These are phyloP conservation scores for Vaccinium myrtillus DNA, from an alignment of 148 eudicot species.

Conservation along the genomic window DNA sequence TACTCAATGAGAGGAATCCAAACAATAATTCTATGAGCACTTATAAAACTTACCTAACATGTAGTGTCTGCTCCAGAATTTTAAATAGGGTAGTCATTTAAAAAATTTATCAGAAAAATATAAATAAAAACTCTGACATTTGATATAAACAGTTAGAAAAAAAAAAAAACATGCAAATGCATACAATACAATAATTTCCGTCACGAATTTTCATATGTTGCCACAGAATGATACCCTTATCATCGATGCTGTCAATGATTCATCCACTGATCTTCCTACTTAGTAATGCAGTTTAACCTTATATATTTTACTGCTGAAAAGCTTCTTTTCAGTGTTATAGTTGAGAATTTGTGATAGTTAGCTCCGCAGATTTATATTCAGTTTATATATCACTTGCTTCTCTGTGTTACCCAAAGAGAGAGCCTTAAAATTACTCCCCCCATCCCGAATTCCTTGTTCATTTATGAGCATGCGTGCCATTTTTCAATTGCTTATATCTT, in stretches of 20 bases:
- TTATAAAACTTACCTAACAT: conserved; percentile 48
- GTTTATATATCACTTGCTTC: background rate
- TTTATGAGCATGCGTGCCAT: no score
- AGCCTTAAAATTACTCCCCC: background rate
- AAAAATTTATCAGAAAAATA: background rate
- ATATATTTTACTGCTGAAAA: background rate
- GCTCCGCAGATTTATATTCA: background rate
- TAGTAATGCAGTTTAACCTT: background rate
- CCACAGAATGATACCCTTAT: background rate
- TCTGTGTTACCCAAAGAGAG: background rate
- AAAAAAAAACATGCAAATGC: background rate
- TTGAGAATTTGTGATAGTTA: background rate
- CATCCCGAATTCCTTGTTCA: no score
- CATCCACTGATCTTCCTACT: background rate
- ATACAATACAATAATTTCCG: background rate
- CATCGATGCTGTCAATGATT: background rate
- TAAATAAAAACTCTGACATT: background rate
- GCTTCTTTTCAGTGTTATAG: background rate
- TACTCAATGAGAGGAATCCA: background rate
- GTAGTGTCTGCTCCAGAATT: background rate
- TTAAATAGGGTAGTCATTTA: background rate
- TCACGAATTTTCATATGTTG: background rate
- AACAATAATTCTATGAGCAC: background rate
- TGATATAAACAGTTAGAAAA: background rate
- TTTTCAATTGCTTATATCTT: no score